phyloP scores from a whole-genome alignment of 2,329 filamentous ascomycete species.

The Beauveria brongniartii region DNA sequence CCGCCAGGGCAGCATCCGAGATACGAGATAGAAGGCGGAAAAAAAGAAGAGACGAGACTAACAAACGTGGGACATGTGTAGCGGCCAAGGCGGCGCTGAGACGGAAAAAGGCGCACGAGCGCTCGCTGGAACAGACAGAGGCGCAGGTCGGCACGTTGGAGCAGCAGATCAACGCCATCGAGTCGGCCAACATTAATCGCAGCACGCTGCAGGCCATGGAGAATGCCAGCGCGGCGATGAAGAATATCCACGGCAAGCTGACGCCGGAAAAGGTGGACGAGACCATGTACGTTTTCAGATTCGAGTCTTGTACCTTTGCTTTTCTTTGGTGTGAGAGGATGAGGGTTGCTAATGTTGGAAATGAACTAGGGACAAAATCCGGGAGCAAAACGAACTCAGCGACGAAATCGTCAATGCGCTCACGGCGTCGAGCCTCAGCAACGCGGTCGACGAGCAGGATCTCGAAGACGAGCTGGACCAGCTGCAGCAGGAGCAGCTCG shows the following conservation, averaged over 20 bases:
- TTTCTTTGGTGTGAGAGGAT: too few relatives aligned
- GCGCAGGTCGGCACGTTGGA: slow-evolving; percentile 88
- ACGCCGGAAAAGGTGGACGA: slow-evolving; percentile 92
- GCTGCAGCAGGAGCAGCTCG: slow-evolving; percentile 85
- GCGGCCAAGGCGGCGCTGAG: slow-evolving; percentile 83
- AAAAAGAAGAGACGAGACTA: not conserved
- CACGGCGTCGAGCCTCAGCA: slow-evolving; percentile 58
- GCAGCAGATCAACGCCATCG: slow-evolving; percentile 92
- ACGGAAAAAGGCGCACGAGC: slow-evolving; percentile 91
- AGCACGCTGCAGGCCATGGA: slow-evolving; percentile 94
- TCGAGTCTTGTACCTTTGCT: too few relatives aligned
- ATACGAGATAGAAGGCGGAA: too few relatives aligned
- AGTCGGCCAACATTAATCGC: slow-evolving; percentile 97
- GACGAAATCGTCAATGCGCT: slow-evolving; percentile 89
- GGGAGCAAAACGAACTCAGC: slow-evolving; percentile 86
- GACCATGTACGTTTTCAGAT: slow-evolving; percentile 64
- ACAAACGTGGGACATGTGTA: slow-evolving; percentile 29
- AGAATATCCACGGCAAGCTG: slow-evolving; percentile 81
- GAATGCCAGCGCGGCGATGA: slow-evolving; percentile 83
- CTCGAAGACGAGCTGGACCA: slow-evolving; percentile 77
- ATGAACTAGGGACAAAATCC: slow-evolving; percentile 66
- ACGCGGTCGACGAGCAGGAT: slow-evolving; percentile 74
- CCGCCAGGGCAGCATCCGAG: not conserved
- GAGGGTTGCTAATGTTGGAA: slow-evolving; percentile 21
- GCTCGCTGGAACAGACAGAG: slow-evolving; percentile 82